A percentile compares a stretch with the other conserved stretches of the same genome.
Evolutionary conservation across 345 rosid species (phyloP).

Genomic region (Murraya koenigii): DNA sequence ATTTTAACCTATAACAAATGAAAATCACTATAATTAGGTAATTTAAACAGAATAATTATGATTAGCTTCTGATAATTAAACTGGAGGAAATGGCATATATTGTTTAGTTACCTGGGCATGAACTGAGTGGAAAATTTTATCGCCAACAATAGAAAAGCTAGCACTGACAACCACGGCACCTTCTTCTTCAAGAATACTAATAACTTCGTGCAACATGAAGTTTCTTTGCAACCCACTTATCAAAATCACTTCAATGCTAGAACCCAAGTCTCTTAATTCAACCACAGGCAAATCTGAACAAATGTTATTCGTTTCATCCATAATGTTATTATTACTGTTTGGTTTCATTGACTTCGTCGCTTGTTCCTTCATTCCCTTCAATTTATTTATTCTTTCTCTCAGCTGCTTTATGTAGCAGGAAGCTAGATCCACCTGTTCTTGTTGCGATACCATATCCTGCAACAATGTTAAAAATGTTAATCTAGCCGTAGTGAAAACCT

Average conservation of each 20-base stretch:
- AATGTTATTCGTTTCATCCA: neutral
- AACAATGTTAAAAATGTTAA: neutral
- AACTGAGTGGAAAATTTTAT: conserved; percentile 45
- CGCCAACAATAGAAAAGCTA: conserved; percentile 36
- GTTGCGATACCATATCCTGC: conserved; percentile 39
- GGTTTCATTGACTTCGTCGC: conserved; percentile 7
- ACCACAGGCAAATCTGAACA: conserved; percentile 30
- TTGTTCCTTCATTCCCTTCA: conserved; percentile 39
- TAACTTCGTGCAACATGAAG: conserved; percentile 38
- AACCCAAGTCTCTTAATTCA: conserved; percentile 39
- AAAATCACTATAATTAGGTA: neutral
- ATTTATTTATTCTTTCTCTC: conserved; percentile 34
- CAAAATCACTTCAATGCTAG: conserved; percentile 39
- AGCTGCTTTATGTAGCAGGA: conserved; percentile 40
- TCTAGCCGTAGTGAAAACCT: neutral
- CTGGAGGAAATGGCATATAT: neutral
- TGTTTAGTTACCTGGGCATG: conserved; percentile 50
- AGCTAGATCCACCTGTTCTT: conserved; percentile 44
- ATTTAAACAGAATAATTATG: neutral
- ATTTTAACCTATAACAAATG: conserved; percentile 35
- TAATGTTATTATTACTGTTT: too few species aligned
- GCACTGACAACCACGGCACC: conserved; percentile 57
- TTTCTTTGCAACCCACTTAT: conserved; percentile 36
- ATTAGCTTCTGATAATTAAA: neutral
- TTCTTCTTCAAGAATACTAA: conserved; percentile 47